A percentile compares a stretch with the other conserved stretches of the same genome.
These are phyloP conservation scores for Wickerhamiella brachini DNA, from an alignment of 805 yeast species.

Conservation along the genomic window DNA sequence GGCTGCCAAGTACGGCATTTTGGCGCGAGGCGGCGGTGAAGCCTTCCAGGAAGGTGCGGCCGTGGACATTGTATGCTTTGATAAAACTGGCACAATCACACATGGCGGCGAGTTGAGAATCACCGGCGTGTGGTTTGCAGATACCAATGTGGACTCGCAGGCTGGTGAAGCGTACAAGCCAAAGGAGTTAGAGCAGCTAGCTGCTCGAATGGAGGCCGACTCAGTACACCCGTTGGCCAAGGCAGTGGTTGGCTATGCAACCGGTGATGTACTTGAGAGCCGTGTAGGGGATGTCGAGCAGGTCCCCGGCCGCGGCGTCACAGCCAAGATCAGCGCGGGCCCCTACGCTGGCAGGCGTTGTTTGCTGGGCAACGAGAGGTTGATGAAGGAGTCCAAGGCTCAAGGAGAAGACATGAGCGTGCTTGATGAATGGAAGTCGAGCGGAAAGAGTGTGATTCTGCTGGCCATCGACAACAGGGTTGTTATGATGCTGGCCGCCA, in stretches of 20 bases:
- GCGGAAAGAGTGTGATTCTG: slow-evolving; percentile 50
- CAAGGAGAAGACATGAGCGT: slow-evolving; percentile 11
- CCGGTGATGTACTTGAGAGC: slow-evolving; percentile 1
- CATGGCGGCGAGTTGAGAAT: slow-evolving; percentile 44
- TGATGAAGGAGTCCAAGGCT: slow-evolving; percentile 34
- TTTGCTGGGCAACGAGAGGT: slow-evolving; percentile 45
- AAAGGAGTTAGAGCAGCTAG: slow-evolving; percentile 30
- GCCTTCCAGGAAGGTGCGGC: slow-evolving; percentile 67
- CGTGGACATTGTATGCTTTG: slow-evolving; percentile 54
- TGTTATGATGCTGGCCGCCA: slow-evolving; percentile 35
- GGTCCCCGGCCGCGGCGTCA: slow-evolving; percentile 15
- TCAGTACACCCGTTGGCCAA: slow-evolving; percentile 59
- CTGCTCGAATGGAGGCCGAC: slow-evolving; percentile 34
- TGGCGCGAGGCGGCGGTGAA: slow-evolving; percentile 70
- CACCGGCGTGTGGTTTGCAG: slow-evolving; percentile 29
- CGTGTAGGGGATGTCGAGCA: slow-evolving; percentile 11
- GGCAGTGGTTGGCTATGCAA: slow-evolving; percentile 36
- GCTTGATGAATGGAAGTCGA: slow-evolving; percentile 41
- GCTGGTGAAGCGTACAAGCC: slow-evolving; percentile 13
- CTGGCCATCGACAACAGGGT: slow-evolving; percentile 31
- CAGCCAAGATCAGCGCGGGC: slow-evolving; percentile 10
- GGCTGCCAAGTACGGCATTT: slow-evolving; percentile 63
- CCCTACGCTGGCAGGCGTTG: slow-evolving; percentile 10
- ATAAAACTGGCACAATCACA: slow-evolving; percentile 69
- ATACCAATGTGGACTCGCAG: no score